Base-by-base conservation (phyloP, 306 rosid genomes). In the Cucurbita ficifolia region DNA sequence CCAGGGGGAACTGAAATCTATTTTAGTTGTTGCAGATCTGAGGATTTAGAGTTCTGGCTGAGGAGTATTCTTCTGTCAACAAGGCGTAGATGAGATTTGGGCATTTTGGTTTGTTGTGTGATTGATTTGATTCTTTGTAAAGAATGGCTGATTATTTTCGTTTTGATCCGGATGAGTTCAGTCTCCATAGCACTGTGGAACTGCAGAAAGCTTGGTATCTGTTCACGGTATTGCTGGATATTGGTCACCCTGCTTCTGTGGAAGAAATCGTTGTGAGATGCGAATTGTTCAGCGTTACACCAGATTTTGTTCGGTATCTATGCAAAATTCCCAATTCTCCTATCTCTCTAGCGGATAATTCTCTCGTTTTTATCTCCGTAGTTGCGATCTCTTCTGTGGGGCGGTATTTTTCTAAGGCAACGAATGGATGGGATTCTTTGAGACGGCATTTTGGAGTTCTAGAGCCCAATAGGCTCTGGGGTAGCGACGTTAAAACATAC, bases 151-250 rank as follows among this genome's bases (percentile, higher is more conserved):
- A 69, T 48, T 14, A 29, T 14, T 43, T 13, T 68, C 56, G 6
- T 13, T 1, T 13, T 46, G 1, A 24, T 21, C 24, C 21, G 68
- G 45, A 10, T 39, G 54, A 22, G 45, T 12, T 5, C 17, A 10
- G 38, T 45, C 43, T 46, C 7, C 21, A 22, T 10, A 46, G n/a
- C 10, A 45, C 60, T 33, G 50, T 48, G 10, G 81, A 81, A 17
- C 56, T 72, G n/a, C 79, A 81, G 42, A 77, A 74, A 61, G 76
- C 84, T 33, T 77, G 81, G 81, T 57, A 77, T 59, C 21, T 77
- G 5, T 56, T 68, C 1, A 62, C 77, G 17, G 39, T 81, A 50
- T 54, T 81, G 3, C 12, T 70, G 70, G 58, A 40, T 35, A 62
- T 74, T 49, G 76, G 81, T 52, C 70, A 55, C 49, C 70, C 79